Evolutionary conservation across 768 basidiomycete species (phyloP).

Genomic region (Mycena amicta): DNA sequence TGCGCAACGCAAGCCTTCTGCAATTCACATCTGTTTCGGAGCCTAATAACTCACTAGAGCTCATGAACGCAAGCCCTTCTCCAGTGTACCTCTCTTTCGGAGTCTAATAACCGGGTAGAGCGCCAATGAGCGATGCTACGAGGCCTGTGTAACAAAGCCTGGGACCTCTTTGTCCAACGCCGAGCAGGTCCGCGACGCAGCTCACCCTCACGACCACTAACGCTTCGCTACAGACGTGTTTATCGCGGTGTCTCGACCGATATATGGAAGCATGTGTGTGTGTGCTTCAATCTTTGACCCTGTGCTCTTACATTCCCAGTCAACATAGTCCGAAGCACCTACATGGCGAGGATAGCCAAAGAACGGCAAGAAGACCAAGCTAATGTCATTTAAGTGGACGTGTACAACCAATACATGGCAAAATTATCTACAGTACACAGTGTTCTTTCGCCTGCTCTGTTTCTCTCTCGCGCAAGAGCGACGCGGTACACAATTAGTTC

Average conservation of each 20-base stretch:
- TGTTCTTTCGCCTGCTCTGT: not conserved
- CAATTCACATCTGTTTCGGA: not conserved
- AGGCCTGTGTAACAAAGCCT: slow-evolving; percentile 79
- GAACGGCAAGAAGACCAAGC: slow-evolving; percentile 45
- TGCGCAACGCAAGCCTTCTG: slow-evolving; percentile 63
- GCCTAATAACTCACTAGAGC: slow-evolving; percentile 39
- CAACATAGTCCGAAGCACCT: slow-evolving; percentile 75
- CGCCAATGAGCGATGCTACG: slow-evolving; percentile 77
- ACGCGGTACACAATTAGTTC: slow-evolving; percentile 16
- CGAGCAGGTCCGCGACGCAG: slow-evolving; percentile 60
- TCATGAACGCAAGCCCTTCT: slow-evolving; percentile 63
- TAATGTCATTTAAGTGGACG: slow-evolving; percentile 11
- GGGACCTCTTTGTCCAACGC: slow-evolving; percentile 65
- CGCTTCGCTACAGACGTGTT: slow-evolving; percentile 60
- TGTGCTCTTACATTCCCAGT: slow-evolving; percentile 44
- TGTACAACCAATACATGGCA: not conserved
- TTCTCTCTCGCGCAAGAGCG: too few relatives aligned
- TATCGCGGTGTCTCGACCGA: slow-evolving; percentile 75
- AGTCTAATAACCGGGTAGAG: slow-evolving; percentile 49
- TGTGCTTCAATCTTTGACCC: not conserved
- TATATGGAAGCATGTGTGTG: slow-evolving; percentile 85
- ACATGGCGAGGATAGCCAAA: slow-evolving; percentile 57
- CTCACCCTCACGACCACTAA: not conserved
- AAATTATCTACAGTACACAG: not conserved
- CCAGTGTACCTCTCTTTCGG: not conserved